Percentiles rank a stretch among this genome's conserved stretches.
Evolutionary conservation across 768 basidiomycete species (phyloP).

Genomic region (Astraeus odoratus): DNA sequence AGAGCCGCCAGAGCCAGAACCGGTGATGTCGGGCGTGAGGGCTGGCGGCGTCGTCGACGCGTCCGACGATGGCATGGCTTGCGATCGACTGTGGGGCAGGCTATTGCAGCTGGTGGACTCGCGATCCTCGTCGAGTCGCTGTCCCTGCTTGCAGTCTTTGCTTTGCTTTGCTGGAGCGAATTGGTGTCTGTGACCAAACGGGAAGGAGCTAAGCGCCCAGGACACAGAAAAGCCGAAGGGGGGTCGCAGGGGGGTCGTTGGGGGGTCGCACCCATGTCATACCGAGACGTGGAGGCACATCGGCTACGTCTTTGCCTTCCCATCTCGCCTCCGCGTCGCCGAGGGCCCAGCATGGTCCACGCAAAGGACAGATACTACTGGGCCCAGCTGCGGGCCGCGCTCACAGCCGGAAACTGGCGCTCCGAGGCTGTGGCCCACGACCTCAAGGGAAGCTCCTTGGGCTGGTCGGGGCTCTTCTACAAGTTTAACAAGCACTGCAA

Average conservation of each 20-base stretch:
- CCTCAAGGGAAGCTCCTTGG: slow-evolving; percentile 42
- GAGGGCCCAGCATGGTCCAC: slow-evolving; percentile 29
- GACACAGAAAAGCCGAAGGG: no score
- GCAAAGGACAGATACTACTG: slow-evolving; percentile 74
- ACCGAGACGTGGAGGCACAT: no score
- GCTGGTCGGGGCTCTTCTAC: slow-evolving; percentile 75
- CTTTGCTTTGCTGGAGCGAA: no score
- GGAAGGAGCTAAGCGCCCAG: no score
- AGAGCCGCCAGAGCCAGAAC: slow-evolving; percentile 16
- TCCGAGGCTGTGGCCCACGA: slow-evolving; percentile 53
- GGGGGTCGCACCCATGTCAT: not conserved
- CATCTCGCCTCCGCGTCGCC: no score
- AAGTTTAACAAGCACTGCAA: slow-evolving; percentile 84
- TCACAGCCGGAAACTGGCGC: slow-evolving; percentile 73
- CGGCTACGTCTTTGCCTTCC: no score
- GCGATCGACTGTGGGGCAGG: not conserved
- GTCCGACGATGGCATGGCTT: slow-evolving; percentile 20
- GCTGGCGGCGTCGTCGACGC: slow-evolving; percentile 41
- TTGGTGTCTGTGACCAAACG: no score
- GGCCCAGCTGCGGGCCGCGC: slow-evolving; percentile 60
- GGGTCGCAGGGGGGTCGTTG: slow-evolving; percentile 7
- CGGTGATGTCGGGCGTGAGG: slow-evolving; percentile 60
- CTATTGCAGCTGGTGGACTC: no score
- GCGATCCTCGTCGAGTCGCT: no score
- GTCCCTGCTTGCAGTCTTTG: no score